Conservation (phyloP, 352 stramenopile genomes). For the Pythium oligandrum region DNA sequence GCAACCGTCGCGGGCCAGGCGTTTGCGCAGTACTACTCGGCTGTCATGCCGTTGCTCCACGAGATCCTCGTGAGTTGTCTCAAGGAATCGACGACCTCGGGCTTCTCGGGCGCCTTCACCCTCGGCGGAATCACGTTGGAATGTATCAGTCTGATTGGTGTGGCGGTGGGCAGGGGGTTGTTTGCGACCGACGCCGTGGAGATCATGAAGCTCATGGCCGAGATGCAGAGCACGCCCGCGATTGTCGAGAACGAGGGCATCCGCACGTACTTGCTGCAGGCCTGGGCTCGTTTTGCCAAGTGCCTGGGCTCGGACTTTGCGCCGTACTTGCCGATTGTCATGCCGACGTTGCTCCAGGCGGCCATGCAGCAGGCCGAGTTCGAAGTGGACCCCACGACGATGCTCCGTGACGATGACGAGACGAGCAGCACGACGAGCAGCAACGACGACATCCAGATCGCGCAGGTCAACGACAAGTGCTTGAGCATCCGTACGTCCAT, state of each 20-base stretch:
- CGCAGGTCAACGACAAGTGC: slow-evolving; percentile 79
- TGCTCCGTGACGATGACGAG: slow-evolving; percentile 62
- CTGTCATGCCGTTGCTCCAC: slow-evolving; percentile 70
- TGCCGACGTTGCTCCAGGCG: slow-evolving; percentile 75
- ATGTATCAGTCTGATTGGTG: slow-evolving; percentile 75
- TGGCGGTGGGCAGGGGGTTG: slow-evolving; percentile 68
- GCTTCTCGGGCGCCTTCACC: slow-evolving; percentile 51
- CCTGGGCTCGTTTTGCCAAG: slow-evolving; percentile 71
- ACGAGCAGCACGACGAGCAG: slow-evolving; percentile 19
- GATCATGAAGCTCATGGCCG: slow-evolving; percentile 82
- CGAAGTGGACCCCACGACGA: slow-evolving; percentile 59
- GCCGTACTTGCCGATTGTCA: slow-evolving; percentile 70
- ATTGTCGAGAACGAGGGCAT: slow-evolving; percentile 82
- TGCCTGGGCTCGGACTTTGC: slow-evolving; percentile 78
- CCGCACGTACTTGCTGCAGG: slow-evolving; percentile 77
- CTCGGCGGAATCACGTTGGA: slow-evolving; percentile 83
- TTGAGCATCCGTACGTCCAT: slow-evolving; percentile 80
- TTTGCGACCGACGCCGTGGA: slow-evolving; percentile 62
- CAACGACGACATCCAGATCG: slow-evolving; percentile 79
- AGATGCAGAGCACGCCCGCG: slow-evolving; percentile 78
- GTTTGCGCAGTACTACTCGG: slow-evolving; percentile 71
- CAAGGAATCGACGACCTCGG: slow-evolving; percentile 38
- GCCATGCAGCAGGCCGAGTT: slow-evolving; percentile 82
- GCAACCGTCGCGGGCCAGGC: slow-evolving; percentile 54
- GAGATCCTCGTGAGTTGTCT: slow-evolving; percentile 64